Evolutionary conservation across 2,329 filamentous ascomycete genomes (phyloP).

Genomic region (Hypoxylon sp.): DNA sequence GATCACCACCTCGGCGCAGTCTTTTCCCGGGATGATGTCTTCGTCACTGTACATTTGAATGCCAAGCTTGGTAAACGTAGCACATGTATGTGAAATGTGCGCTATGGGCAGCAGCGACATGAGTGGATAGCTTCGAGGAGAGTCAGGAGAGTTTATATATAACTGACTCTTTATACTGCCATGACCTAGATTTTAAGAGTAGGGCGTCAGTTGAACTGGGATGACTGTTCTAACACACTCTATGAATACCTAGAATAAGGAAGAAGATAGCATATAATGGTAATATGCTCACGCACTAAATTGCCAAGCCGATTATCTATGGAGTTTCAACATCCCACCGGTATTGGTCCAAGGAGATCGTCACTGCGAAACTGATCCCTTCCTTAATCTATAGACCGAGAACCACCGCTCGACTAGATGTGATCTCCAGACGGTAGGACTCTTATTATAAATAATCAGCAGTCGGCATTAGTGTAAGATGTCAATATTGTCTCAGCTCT

Average conservation of each 20-base stretch:
- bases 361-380: slow-evolving; percentile 5
- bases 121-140: background rate
- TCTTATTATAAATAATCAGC: background rate
- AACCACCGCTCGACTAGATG: background rate
- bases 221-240: background rate
- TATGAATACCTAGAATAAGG: background rate
- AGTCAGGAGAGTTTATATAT: background rate
- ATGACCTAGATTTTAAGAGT: background rate
- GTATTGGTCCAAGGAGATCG: slow-evolving; percentile 21
- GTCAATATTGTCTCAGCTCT: background rate
- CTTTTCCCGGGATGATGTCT: slow-evolving; percentile 6
- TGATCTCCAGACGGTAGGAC: too few relatives aligned
- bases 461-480: background rate
- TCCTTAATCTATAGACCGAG: background rate
- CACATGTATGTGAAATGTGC: background rate
- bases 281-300: slow-evolving; percentile 12
- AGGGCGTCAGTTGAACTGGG: background rate
- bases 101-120: background rate
- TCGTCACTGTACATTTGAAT: slow-evolving; percentile 2
- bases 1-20: slow-evolving; percentile 26
- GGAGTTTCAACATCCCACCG: background rate
- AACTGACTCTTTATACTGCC: too few relatives aligned
- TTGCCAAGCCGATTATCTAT: background rate
- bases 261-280: background rate
- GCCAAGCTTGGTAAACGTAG: slow-evolving; percentile 12